Percentiles rank a stretch among this genome's conserved stretches.
These are phyloP conservation scores for Rosa multiflora DNA, from an alignment of 306 rosid species.

Conservation along the genomic window DNA sequence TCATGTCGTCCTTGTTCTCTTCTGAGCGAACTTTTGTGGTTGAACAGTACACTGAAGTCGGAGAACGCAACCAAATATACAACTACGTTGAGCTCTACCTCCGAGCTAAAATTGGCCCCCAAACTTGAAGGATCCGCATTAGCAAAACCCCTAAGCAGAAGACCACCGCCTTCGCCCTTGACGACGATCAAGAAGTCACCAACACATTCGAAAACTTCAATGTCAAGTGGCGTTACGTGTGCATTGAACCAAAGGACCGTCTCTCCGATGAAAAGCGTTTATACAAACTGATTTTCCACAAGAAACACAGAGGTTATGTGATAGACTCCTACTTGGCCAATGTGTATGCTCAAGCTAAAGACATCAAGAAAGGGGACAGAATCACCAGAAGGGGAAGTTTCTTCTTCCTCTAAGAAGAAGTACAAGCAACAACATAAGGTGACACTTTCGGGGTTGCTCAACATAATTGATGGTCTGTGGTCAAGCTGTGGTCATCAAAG, in stretches of 20 bases:
- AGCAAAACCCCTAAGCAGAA: conserved; percentile 29
- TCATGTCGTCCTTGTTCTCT: conserved; percentile 20
- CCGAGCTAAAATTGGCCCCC: conserved; percentile 20
- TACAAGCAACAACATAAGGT: background rate
- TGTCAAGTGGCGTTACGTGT: conserved; percentile 28
- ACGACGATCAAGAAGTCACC: conserved; percentile 21
- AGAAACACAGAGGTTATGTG: conserved; percentile 24
- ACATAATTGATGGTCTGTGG: conserved; percentile 63
- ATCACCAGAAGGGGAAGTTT: background rate
- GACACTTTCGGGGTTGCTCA: conserved; percentile 41
- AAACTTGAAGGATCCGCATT: conserved; percentile 16
- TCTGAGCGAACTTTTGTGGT: conserved; percentile 27
- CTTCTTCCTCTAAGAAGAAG: background rate
- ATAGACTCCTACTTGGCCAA: conserved; percentile 28
- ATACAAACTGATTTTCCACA: conserved; percentile 26
- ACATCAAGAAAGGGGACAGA: conserved; percentile 10
- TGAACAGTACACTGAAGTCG: conserved; percentile 10
- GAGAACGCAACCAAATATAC: conserved; percentile 35
- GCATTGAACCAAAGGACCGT: background rate
- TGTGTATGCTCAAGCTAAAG: conserved; percentile 17
- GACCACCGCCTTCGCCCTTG: conserved; percentile 21
- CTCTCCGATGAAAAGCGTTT: background rate
- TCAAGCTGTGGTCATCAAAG: conserved; percentile 61
- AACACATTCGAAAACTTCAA: conserved; percentile 15
- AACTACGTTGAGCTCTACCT: conserved; percentile 36